A percentile compares a stretch with the other conserved stretches of the same genome.
Evolutionary conservation across 2,329 filamentous ascomycete species (phyloP).

Genomic region (Aureobasidium vineae): DNA sequence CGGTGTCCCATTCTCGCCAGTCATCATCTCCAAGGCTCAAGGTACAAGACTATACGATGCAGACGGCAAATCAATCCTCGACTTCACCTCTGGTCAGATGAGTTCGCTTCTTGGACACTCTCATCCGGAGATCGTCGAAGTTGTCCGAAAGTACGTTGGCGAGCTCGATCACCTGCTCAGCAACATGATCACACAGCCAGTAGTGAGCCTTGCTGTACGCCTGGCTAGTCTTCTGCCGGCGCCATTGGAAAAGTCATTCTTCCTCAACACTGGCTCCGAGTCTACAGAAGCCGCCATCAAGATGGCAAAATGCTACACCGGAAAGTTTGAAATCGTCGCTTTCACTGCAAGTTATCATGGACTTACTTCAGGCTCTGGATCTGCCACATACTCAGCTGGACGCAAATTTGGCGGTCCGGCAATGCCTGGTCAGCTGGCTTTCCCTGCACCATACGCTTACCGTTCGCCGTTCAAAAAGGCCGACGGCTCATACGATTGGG

Average conservation of each 20-base stretch:
- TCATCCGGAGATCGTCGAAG: conserved; percentile 58
- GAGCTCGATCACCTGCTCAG: conserved; percentile 60
- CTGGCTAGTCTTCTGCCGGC: conserved; percentile 52
- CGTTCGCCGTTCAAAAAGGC: conserved; percentile 59
- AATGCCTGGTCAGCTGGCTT: conserved; percentile 57
- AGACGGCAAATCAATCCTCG: conserved; percentile 49
- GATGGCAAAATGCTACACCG: conserved; percentile 62
- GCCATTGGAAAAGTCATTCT: conserved; percentile 56
- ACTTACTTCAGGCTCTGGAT: conserved; percentile 54
- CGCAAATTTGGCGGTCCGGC: conserved; percentile 48
- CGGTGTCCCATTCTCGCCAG: conserved; percentile 43
- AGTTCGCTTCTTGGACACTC: conserved; percentile 58
- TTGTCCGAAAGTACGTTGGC: conserved; percentile 50
- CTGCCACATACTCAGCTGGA: conserved; percentile 56
- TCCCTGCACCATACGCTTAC: conserved; percentile 62
- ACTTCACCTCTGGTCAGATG: conserved; percentile 63
- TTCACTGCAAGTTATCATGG: conserved; percentile 62
- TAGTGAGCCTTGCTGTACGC: conserved; percentile 54
- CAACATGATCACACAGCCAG: conserved; percentile 58
- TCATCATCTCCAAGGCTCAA: conserved; percentile 48
- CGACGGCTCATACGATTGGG: conserved; percentile 64
- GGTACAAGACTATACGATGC: conserved; percentile 51
- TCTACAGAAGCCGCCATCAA: conserved; percentile 60
- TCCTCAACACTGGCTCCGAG: conserved; percentile 58
- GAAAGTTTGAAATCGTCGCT: conserved; percentile 64